These are phyloP conservation scores for Ascomycota sp. DNA, from an alignment of 2,329 filamentous ascomycete species.

Conservation along the genomic window DNA sequence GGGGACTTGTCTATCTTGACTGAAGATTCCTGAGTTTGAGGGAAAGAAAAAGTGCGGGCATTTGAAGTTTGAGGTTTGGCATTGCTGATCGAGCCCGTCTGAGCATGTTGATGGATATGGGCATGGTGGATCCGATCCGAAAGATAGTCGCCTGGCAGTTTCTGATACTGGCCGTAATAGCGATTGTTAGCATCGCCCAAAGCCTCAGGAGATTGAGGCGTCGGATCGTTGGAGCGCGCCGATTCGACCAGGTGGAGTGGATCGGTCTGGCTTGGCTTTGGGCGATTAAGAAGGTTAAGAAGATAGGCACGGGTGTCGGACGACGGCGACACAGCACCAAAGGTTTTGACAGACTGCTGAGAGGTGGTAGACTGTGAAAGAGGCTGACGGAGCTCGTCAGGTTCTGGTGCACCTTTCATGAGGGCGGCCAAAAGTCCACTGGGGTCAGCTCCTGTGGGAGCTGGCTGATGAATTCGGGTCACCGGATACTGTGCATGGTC, in stretches of 20 bases:
- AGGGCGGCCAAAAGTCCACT: constrained; percentile 34
- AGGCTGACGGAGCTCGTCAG: constrained; percentile 16
- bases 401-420: constrained; percentile 32
- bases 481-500: constrained; percentile 7
- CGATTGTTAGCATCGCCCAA: constrained; percentile 7
- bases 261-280: constrained; percentile 41
- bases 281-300: constrained; percentile 62
- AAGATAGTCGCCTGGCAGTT: constrained; percentile 7
- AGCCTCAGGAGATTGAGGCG: constrained; percentile 20
- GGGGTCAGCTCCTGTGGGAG: constrained; percentile 32
- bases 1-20: constrained; percentile 12
- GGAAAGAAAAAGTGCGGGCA: constrained; percentile 8
- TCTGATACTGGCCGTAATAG: constrained; percentile 11
- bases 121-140: constrained; percentile 8
- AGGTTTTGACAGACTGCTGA: constrained; percentile 12
- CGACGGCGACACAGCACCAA: constrained; percentile 28
- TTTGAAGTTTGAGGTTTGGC: constrained; percentile 6
- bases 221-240: constrained; percentile 20
- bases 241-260: constrained; percentile 19
- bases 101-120: constrained; percentile 3
- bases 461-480: constrained; percentile 30
- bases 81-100: constrained; percentile 8
- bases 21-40: constrained; percentile 14
- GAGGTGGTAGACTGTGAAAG: constrained; percentile 6
- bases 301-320: constrained; percentile 66